Percentiles rank a stretch among this genome's conserved stretches.
Evolutionary conservation across 192 early-diverging fungal species (phyloP).

Genomic region (Coemansia sp.): DNA sequence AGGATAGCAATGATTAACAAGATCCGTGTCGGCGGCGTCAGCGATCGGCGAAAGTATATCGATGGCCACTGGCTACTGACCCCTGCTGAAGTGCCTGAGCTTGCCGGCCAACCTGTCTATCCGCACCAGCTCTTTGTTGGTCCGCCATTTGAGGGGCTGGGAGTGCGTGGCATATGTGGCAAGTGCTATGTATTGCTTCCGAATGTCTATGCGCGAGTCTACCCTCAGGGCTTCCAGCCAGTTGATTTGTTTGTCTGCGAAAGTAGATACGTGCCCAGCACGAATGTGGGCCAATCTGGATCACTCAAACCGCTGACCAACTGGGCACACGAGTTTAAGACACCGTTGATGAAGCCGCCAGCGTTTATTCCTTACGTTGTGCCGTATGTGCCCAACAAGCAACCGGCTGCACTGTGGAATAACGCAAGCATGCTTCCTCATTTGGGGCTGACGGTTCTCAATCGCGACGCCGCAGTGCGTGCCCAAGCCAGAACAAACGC

Average conservation of each 20-base stretch:
- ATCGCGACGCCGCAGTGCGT: slow-evolving; percentile 39
- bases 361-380: slow-evolving; percentile 42
- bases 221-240: slow-evolving; percentile 44
- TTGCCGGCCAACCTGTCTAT: slow-evolving; percentile 42
- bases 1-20: slow-evolving; percentile 46
- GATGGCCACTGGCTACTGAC: slow-evolving; percentile 52
- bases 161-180: slow-evolving; percentile 45
- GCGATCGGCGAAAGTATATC: slow-evolving; percentile 51
- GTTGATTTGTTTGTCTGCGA: slow-evolving; percentile 49
- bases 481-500: slow-evolving; percentile 15
- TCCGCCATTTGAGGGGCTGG: slow-evolving; percentile 31
- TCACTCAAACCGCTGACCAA: slow-evolving; percentile 33
- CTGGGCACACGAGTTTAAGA: slow-evolving; percentile 52
- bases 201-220: slow-evolving; percentile 47
- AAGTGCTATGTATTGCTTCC: slow-evolving; percentile 48
- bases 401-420: slow-evolving; percentile 31
- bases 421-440: slow-evolving; percentile 34
- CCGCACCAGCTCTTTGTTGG: slow-evolving; percentile 53
- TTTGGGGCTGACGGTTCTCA: slow-evolving; percentile 38
- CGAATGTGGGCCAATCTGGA: slow-evolving; percentile 12
- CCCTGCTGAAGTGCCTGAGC: slow-evolving; percentile 49
- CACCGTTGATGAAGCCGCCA: slow-evolving; percentile 45
- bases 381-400: slow-evolving; percentile 39
- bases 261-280: slow-evolving; percentile 27
- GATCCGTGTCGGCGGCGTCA: slow-evolving; percentile 36